Evolutionary conservation across 371 early-diverging fungal genomes (phyloP), one percentile per base, ranked within the genome.

Genomic region (Rhizomucor pusillus): DNA sequence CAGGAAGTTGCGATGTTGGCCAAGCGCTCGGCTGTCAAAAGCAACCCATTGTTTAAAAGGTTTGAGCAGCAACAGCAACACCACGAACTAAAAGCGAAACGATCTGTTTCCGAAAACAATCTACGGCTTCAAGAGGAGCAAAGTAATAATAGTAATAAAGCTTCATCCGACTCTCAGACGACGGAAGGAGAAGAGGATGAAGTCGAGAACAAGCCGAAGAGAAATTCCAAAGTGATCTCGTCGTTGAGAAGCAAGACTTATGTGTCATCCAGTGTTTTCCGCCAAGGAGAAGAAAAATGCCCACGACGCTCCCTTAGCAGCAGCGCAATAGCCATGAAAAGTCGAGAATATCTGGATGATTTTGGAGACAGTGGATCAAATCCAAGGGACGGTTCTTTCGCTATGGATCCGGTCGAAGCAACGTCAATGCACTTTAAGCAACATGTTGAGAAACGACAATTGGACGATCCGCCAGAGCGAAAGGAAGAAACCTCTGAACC

Each of bases 181-280:
- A 3, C 5, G 16, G 48, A 51, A 43, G 53, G 35, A n/a, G 16
- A 20, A 22, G 50, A 52, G 7, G 40, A 24, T 1, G 16, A 12
- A 10, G 37, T 36, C 24, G 33, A 47, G 18, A 36, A 12, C 37
- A 33, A 52, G 43, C 37, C 37, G 16, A 55, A 55, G 16, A 52
- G 72, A 10, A 65, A 67, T 20, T 66, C 67, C 14, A 65, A 60
- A 37, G 68, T 63, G 5, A 71, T 73, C 43, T 62, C 65, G 9
- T 53, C 70, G 1, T 43, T 73, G 3, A 47, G 63, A 22, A 60
- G 46, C 14, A 69, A 67, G 43, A 65, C 74, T 1, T 67, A 63
- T 50, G 74, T 73, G 0, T 69, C 74, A 3, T 56, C 74, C 0
- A 73, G 74, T 34, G 56, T 73, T 5, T 73, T 73, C 47, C 63